Evolutionary conservation across 2,329 filamentous ascomycete species (phyloP), one percentile per base, ranked within the genome.

Genomic region (Aspergillus sojae): DNA sequence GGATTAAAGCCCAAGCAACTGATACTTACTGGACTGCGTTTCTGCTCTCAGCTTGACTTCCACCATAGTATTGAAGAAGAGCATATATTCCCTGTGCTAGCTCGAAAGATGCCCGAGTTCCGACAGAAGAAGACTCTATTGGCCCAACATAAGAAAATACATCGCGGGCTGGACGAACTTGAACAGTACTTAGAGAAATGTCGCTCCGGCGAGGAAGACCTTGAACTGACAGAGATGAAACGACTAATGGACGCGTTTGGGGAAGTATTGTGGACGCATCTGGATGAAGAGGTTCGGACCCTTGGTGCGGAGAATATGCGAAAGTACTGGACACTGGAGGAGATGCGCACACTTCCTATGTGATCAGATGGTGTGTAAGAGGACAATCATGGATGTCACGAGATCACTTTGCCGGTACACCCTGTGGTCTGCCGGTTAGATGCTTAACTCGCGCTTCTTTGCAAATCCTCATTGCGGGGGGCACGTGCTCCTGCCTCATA

Each of bases 221-320:
- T 89, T 70, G 75, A 83, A 57, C 69, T 86, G 71, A 73, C 76
- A 4, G 86, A 88, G 71, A 75, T 97, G 75, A 90, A 88, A 80
- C 81, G 77, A 41, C 84, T 91, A 71, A 89, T 96, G 88, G 91
- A 96, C 76, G 77, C 77, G 5, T 97, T 94, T 86, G 91, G 91
- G 12, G 82, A 83, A 11, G 91, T 96, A 66, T 76, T 97, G 56
- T 94, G 92, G 91, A 82, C 81, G 72, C 93, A 97, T 83, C 80
- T 97, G 64, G 91, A 95, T 71, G 89, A 94, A 70, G 93, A 97
- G 83, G 93, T 97, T 9, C 81, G 83, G 76, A 86, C 91, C 68
- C 77, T 97, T 36, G 87, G 89, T 2, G 93, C 93, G 52, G 91
- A 95, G 77, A 96, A 94, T 75, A 96, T 97, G 93, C 84, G 92